A percentile compares a stretch with the other conserved stretches of the same genome.
phyloP scores from a whole-genome alignment of 1,284 basidiomycete genomes.

The Cerioporus squamosus region DNA sequence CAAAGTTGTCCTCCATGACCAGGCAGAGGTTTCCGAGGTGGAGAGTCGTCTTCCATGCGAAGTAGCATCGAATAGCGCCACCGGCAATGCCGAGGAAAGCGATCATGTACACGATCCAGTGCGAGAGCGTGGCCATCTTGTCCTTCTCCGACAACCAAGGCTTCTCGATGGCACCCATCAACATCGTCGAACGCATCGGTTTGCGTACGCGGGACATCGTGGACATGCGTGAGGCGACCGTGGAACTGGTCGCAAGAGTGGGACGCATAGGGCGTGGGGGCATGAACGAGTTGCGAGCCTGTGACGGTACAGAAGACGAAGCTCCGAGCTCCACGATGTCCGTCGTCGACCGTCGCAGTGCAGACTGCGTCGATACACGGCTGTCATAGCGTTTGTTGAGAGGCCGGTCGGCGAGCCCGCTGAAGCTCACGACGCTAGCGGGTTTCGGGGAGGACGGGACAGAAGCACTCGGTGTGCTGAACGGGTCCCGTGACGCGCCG shows the following conservation, averaged over 20 bases:
- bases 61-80: conserved; percentile 38
- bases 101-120: conserved; percentile 67
- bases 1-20: conserved; percentile 82
- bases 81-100: conserved; percentile 48
- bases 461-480: conserved; percentile 33
- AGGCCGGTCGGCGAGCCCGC: conserved; percentile 23
- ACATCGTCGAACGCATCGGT: conserved; percentile 67
- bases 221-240: conserved; percentile 10
- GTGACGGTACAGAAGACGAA: conserved; percentile 17
- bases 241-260: conserved; percentile 12
- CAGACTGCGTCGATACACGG: conserved; percentile 28
- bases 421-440: conserved; percentile 49
- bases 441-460: conserved; percentile 47
- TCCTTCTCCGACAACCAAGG: conserved; percentile 74
- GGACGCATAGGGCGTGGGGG: conserved; percentile 30
- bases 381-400: conserved; percentile 28
- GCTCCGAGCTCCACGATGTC: conserved; percentile 14
- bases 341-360: conserved; percentile 19
- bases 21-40: conserved; percentile 66
- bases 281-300: conserved; percentile 38
- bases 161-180: conserved; percentile 64
- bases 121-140: conserved; percentile 62
- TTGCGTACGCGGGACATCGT: conserved; percentile 41
- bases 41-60: conserved; percentile 57
- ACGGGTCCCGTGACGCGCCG: conserved; percentile 32